Base-by-base conservation (phyloP, 2,329 filamentous ascomycete species). In the Boeremia lycopersici region DNA sequence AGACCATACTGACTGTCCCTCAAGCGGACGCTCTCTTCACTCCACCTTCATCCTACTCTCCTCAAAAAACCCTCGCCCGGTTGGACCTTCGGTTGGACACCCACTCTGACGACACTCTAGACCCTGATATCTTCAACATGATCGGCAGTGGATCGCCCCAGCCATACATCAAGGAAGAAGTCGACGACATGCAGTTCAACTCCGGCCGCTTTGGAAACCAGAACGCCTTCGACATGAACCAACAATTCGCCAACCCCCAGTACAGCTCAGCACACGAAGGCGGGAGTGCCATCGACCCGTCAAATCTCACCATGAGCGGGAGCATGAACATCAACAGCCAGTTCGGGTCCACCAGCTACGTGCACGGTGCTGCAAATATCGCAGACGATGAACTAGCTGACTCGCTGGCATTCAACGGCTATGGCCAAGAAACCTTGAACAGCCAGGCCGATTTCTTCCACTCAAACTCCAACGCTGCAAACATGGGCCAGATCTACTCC, bases 371-470 rank as follows among this genome's bases (percentile, higher is more conserved):
- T 57, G 89, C 90, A 10, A 84, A 89, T 35, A 93, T 96, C 62
- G 88, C 86, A 59, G 93, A 96, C 62, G 93, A 97, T 60, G 93
- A 97, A 72, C 81, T 98, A 41, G 82, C 93, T 41, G 93, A 96
- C 62, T 73, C 71, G 1, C 81, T 93, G 8, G 82, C 78, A 38
- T 82, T 81, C 63, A 64, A 63, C 56, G 83, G 86, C 51, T 89
- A 82, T 55, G 77, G 78, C 45, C 80, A 88, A 68, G 81, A 81
- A 63, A 79, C 80, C 48, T 74, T 84, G 61, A 80, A 81, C 19
- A 23, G 19, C 49, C 86, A 89, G 74, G 63, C 72, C 53, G 86
- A 88, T 81, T 82, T 80, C 56, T 72, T 72, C 64, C 65, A 71
- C 59, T 63, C 62, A 36, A 69, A 73, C 54, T 53, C 65, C 36